phyloP scores from a whole-genome alignment of 2,329 filamentous ascomycete genomes.

The Geosmithia morbida region DNA sequence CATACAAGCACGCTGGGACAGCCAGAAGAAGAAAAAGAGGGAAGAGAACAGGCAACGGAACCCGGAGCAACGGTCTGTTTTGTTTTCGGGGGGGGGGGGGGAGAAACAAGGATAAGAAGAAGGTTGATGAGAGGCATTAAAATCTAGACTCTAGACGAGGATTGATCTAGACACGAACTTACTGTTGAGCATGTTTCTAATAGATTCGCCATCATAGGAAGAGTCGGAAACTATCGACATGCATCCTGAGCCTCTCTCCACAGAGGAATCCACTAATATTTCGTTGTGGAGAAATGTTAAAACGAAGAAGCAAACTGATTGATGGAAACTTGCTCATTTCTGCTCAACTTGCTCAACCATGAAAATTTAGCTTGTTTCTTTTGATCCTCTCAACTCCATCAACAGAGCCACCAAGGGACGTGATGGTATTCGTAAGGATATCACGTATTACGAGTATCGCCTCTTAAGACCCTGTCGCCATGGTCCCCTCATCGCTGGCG shows the following conservation, averaged over 20 bases:
- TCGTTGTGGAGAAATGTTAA: background rate
- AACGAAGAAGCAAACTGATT: background rate
- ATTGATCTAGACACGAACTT: too few species aligned
- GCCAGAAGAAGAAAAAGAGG: background rate
- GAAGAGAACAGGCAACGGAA: background rate
- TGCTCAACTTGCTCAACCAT: conserved; percentile 11
- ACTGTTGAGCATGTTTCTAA: background rate
- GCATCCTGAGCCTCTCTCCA: background rate
- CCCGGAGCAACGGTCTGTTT: too few species aligned
- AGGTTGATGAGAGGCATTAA: too few species aligned
- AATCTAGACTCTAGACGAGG: too few species aligned
- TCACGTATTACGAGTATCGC: background rate
- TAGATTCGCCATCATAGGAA: background rate
- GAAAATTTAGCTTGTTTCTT: background rate
- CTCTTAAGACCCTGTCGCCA: too few species aligned
- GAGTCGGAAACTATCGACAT: background rate
- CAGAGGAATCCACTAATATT: background rate
- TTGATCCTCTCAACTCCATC: background rate
- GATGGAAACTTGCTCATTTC: conserved; percentile 20
- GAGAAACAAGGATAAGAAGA: too few species aligned
- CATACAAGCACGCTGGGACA: too few species aligned
- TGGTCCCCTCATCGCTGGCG: too few species aligned
- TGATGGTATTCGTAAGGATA: background rate
- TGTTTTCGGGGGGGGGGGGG: too few species aligned
- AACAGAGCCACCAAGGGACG: background rate